Evolutionary conservation across 1,284 basidiomycete species (phyloP).

Genomic region (Fomitiporia mediterranea): DNA sequence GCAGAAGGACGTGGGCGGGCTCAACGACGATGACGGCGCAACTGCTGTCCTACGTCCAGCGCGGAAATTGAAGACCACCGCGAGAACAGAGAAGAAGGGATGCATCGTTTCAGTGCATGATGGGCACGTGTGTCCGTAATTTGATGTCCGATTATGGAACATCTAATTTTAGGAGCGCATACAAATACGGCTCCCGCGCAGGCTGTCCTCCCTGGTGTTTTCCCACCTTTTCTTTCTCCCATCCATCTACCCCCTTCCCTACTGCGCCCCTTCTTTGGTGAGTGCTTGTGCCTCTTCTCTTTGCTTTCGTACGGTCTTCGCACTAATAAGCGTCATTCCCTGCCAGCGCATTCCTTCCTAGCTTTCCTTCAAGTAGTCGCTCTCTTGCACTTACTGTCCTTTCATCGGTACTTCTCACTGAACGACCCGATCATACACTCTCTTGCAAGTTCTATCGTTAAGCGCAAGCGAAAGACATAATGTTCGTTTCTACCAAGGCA

Average conservation of each 20-base stretch:
- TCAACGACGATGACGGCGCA: too few relatives aligned
- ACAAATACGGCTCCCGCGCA: background rate
- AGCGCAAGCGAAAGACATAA: constrained; percentile 23
- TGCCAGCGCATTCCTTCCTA: constrained; percentile 20
- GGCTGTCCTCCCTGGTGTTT: constrained; percentile 20
- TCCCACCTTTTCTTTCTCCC: constrained; percentile 22
- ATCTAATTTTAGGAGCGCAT: too few relatives aligned
- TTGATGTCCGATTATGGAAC: too few relatives aligned
- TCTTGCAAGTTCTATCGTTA: constrained; percentile 9
- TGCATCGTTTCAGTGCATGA: too few relatives aligned
- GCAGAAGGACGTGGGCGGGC: too few relatives aligned
- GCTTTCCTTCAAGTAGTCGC: constrained; percentile 27
- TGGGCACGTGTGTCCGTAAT: too few relatives aligned
- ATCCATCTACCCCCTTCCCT: constrained; percentile 12
- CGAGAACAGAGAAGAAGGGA: too few relatives aligned
- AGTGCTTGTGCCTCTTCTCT: background rate
- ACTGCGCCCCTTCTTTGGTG: constrained; percentile 20
- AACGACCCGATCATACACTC: constrained; percentile 2
- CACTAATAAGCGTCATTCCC: background rate
- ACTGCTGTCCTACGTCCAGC: too few relatives aligned
- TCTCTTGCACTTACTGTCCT: constrained; percentile 28
- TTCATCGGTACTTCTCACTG: constrained; percentile 21
- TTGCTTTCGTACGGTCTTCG: constrained; percentile 14
- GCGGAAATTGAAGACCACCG: too few relatives aligned
- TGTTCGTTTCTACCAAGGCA: constrained; percentile 43